Conservation (phyloP, 345 rosid species). For the Erucastrum elatum region DNA sequence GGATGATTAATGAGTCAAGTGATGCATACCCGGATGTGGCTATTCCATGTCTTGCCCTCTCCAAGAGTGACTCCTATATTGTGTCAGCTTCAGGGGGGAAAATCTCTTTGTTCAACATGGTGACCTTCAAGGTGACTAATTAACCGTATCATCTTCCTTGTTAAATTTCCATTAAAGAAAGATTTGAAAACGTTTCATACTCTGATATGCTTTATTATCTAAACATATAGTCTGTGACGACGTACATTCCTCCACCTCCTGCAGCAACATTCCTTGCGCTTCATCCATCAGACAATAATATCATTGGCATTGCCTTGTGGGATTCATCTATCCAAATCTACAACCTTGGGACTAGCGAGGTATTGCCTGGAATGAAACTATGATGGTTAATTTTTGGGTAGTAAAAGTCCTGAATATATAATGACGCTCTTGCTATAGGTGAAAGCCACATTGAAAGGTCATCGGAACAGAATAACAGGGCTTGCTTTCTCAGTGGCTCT, state of each 20-base stretch:
- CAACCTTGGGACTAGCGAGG: conserved; percentile 64
- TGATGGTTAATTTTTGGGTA: conserved; percentile 5
- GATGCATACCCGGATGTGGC: conserved; percentile 70
- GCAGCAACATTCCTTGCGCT: conserved; percentile 81
- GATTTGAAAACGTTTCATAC: neutral
- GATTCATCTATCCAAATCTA: conserved; percentile 75
- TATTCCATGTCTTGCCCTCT: conserved; percentile 80
- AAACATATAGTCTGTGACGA: conserved; percentile 59
- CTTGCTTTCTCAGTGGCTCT: conserved; percentile 74
- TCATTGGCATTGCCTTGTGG: conserved; percentile 82
- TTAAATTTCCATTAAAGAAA: neutral
- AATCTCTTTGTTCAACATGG: conserved; percentile 40
- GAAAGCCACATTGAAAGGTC: conserved; percentile 67
- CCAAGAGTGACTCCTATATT: conserved; percentile 61
- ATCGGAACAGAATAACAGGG: conserved; percentile 82
- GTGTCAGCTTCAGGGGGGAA: conserved; percentile 87
- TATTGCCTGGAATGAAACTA: conserved; percentile 28
- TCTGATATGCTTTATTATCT: conserved; percentile 9
- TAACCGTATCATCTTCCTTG: conserved; percentile 6
- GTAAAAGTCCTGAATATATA: neutral
- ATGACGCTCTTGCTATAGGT: conserved; percentile 45
- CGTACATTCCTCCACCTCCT: conserved; percentile 79
- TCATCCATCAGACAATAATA: conserved; percentile 67
- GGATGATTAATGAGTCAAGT: conserved; percentile 67
- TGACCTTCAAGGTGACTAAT: conserved; percentile 67